Evolutionary conservation across 352 stramenopile genomes (phyloP).

Genomic region (Phytophthora pseudosyringae): DNA sequence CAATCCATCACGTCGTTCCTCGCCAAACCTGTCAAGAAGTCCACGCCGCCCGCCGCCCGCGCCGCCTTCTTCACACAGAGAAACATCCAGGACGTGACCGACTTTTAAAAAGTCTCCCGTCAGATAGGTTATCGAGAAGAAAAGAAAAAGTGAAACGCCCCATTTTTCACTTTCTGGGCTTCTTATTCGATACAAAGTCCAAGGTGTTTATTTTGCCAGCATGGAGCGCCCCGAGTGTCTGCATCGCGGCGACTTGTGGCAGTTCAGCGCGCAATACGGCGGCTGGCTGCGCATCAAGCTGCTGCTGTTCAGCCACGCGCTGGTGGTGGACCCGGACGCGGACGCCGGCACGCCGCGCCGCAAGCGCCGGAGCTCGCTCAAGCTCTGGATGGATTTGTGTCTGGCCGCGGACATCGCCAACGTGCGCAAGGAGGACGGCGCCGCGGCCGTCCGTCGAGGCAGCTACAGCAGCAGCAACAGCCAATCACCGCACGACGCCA

Average conservation of each 20-base stretch:
- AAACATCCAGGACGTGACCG: slow-evolving; percentile 67
- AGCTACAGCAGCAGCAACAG: slow-evolving; percentile 24
- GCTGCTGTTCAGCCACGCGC: slow-evolving; percentile 52
- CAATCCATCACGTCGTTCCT: slow-evolving; percentile 88
- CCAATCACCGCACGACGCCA: slow-evolving; percentile 17
- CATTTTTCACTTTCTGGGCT: not conserved
- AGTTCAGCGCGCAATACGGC: slow-evolving; percentile 62
- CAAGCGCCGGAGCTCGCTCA: slow-evolving; percentile 52
- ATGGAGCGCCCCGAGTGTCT: slow-evolving; percentile 46
- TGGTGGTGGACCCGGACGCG: slow-evolving; percentile 59
- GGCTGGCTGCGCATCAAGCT: slow-evolving; percentile 56
- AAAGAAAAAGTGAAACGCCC: slow-evolving; percentile 1
- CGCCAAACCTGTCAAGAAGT: slow-evolving; percentile 39
- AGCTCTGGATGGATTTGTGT: slow-evolving; percentile 59
- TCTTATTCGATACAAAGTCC: slow-evolving; percentile 14
- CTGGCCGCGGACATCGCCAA: slow-evolving; percentile 38
- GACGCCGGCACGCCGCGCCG: slow-evolving; percentile 44
- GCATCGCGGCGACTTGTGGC: slow-evolving; percentile 46
- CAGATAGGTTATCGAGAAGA: not conserved
- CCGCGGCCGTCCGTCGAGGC: slow-evolving; percentile 13
- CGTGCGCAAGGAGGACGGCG: slow-evolving; percentile 41
- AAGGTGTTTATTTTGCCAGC: not conserved
- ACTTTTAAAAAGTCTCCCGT: slow-evolving; percentile 50
- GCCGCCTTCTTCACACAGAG: slow-evolving; percentile 62
- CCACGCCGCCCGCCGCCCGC: slow-evolving; percentile 25